phyloP scores from a whole-genome alignment of 441 rosid genomes.

The Adansonia rubrostipa region DNA sequence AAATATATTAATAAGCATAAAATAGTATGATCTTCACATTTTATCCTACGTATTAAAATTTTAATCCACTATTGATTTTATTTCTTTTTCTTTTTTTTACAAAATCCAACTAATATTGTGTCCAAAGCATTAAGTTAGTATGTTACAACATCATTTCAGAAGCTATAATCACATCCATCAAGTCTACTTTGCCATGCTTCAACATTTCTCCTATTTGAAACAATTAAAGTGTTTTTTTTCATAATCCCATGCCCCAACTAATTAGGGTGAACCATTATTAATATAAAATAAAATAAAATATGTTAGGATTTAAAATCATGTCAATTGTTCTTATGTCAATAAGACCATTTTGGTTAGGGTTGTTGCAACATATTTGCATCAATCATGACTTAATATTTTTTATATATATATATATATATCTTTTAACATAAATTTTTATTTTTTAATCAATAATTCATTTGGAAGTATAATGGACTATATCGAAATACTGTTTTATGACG shows the following conservation, averaged over 20 bases:
- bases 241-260: conserved; percentile 1
- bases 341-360: not conserved
- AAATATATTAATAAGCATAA: not conserved
- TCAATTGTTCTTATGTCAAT: not conserved
- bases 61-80: not conserved
- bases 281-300: not conserved
- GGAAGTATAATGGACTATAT: no score
- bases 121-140: not conserved
- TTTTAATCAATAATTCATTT: no score
- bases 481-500: not conserved
- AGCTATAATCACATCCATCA: not conserved
- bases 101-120: not conserved
- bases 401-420: not conserved
- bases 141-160: not conserved
- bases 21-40: not conserved
- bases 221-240: not conserved
- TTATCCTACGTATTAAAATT: not conserved
- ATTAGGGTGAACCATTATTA: not conserved
- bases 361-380: conserved; percentile 2
- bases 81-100: not conserved
- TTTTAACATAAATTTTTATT: no score
- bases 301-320: not conserved
- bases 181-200: not conserved
- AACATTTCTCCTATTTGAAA: not conserved
- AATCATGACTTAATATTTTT: not conserved